A percentile compares a stretch with the other conserved stretches of the same genome.
Evolutionary conservation across 306 rosid genomes (phyloP).

Genomic region (Cicer arietinum): DNA sequence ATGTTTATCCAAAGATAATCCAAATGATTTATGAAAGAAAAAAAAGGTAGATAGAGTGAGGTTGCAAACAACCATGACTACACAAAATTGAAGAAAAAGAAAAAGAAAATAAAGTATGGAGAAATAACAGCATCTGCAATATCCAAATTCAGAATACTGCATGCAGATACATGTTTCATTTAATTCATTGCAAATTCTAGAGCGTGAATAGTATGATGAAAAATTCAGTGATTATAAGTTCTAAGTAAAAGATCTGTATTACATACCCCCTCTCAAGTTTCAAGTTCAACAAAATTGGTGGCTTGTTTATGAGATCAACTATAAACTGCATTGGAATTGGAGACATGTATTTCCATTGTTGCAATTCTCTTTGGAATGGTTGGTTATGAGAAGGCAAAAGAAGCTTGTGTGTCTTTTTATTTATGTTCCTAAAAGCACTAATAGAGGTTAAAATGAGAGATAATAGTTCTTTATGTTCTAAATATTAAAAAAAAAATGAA

Average conservation of each 20-base stretch:
- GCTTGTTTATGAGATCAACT: conserved; percentile 36
- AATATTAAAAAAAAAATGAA: not conserved
- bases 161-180: conserved; percentile 37
- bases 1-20: too few relatives aligned
- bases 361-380: conserved; percentile 43
- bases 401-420: conserved; percentile 39
- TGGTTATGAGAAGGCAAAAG: conserved; percentile 54
- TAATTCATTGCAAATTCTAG: conserved; percentile 25
- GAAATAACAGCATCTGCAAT: not conserved
- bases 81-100: not conserved
- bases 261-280: conserved; percentile 44
- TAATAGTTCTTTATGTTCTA: not conserved
- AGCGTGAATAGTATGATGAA: not conserved
- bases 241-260: conserved; percentile 11
- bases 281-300: conserved; percentile 45
- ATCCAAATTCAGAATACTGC: conserved; percentile 36
- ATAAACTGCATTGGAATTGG: conserved; percentile 54
- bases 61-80: conserved; percentile 24
- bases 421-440: conserved; percentile 45
- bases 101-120: conserved; percentile 21
- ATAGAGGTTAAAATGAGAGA: conserved; percentile 36
- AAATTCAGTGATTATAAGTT: conserved; percentile 24
- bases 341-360: conserved; percentile 49
- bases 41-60: not conserved
- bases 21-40: not conserved